Evolutionary conservation across 2,329 filamentous ascomycete genomes (phyloP).

Genomic region (Aspergillus hiratsukae): DNA sequence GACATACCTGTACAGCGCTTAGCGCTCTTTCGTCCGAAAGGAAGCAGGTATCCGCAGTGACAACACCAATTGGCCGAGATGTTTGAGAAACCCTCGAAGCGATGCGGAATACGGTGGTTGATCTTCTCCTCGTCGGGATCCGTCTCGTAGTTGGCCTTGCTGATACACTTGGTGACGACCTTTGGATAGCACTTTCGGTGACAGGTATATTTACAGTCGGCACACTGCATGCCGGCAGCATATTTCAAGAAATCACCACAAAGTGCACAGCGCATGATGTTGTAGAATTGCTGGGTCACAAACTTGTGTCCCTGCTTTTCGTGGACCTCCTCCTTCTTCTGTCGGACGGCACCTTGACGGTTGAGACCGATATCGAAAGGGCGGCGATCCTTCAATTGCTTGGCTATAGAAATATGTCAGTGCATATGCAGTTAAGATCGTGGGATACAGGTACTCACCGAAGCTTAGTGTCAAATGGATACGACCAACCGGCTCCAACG

Average conservation of each 20-base stretch:
- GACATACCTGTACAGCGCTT: constrained; percentile 76
- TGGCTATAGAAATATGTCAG: constrained; percentile 49
- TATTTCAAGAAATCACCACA: constrained; percentile 99
- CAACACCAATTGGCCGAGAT: constrained; percentile 99
- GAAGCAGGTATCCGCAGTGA: constrained; percentile 93
- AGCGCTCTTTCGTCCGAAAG: constrained; percentile 91
- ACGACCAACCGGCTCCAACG: constrained; percentile 86
- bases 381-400: constrained; percentile 77
- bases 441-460: constrained; percentile 37
- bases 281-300: constrained; percentile 97
- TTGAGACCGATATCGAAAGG: constrained; percentile 85
- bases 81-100: constrained; percentile 94
- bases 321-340: constrained; percentile 96
- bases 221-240: constrained; percentile 97
- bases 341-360: constrained; percentile 91
- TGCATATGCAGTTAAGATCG: background rate
- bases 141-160: constrained; percentile 96
- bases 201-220: constrained; percentile 99
- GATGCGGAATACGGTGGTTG: constrained; percentile 97
- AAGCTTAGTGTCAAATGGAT: constrained; percentile 92
- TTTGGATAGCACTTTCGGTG: constrained; percentile 96
- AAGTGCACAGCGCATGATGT: constrained; percentile 98
- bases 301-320: constrained; percentile 99
- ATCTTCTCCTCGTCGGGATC: constrained; percentile 99
- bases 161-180: constrained; percentile 99